Base-by-base conservation (phyloP, 2,329 filamentous ascomycete species). In the Aspergillus persii region DNA sequence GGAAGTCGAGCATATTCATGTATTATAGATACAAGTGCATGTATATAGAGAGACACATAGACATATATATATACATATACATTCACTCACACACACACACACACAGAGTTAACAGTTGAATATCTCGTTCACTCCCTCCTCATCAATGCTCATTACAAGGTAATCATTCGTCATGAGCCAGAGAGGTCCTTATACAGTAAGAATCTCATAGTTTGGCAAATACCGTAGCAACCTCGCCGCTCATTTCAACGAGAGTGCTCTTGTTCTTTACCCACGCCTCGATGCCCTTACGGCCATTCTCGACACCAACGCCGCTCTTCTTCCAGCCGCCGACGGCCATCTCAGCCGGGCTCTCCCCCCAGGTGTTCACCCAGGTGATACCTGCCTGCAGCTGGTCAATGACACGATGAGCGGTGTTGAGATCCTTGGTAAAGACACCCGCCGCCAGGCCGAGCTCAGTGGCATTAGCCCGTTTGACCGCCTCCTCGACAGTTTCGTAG, bases 261-360 rank as follows among this genome's bases (percentile, higher is more conserved):
- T 95, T 96, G 68, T 93, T 95, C 77, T 86, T 82, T 54, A 92
- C 84, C 88, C 92, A 96, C 3, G 90, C 89, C 74, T 90, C 88
- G 56, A 96, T 82, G 0, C 92, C 92, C 68, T 84, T 86, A 59
- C 86, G 81, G 3, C 92, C 92, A 74, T 96, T 96, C 81, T 96
- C 92, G 1, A 96, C 87, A 0, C 92, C 92, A 8, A 96, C 78
- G 36, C 92, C 92, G 71, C 91, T 96, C 82, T 90, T 84, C 80
- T 96, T 96, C 92, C 92, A 96, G 0, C 92, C 92, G 8, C 92
- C 92, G 0, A 96, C 92, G 2, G 89, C 89, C 92, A 96, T 96
- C 80, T 96, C 92, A 0, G 92, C 91, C 0, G 92, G 92, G 52
- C 85, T 89, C 79, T 96, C 92, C n/a, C 92, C 92, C 92, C 92